phyloP scores from a whole-genome alignment of 352 stramenopile genomes.

The Pythium sukuiense region DNA sequence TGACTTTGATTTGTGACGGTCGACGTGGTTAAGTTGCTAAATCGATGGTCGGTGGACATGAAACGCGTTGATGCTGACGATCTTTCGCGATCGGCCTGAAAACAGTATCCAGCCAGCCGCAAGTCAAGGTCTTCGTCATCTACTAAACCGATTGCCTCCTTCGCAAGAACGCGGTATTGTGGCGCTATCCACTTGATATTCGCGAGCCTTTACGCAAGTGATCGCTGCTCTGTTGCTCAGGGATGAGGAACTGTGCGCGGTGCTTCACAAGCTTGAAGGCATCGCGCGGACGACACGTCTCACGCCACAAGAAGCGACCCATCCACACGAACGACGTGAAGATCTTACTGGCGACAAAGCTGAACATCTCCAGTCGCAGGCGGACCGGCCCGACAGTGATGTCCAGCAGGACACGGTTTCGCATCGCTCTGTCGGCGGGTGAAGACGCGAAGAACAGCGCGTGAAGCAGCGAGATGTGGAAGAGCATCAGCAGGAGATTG shows the following conservation, averaged over 20 bases:
- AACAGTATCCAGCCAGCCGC: too few species aligned
- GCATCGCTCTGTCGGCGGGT: neutral
- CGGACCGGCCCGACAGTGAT: constrained; percentile 1
- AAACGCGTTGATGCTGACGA: too few species aligned
- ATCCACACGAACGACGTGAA: constrained; percentile 22
- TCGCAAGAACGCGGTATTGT: too few species aligned
- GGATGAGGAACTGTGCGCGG: constrained; percentile 23
- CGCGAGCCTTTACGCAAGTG: too few species aligned
- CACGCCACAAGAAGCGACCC: constrained; percentile 21
- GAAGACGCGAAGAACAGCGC: constrained; percentile 10
- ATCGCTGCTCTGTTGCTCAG: neutral
- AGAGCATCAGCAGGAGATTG: constrained; percentile 13
- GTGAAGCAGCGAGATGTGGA: constrained; percentile 14
- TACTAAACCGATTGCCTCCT: too few species aligned
- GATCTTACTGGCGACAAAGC: constrained; percentile 23
- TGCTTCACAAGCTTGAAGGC: constrained; percentile 25
- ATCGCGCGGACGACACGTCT: constrained; percentile 6
- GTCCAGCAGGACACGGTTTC: constrained; percentile 18
- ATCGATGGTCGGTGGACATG: too few species aligned
- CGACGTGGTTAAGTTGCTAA: too few species aligned
- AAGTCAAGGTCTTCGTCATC: too few species aligned
- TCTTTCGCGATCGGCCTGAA: too few species aligned
- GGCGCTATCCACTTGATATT: too few species aligned
- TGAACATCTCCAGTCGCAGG: constrained; percentile 22
- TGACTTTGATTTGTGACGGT: too few species aligned